Conservation (phyloP, 768 basidiomycete species). For the Rubroboletus pulcherrimus region DNA sequence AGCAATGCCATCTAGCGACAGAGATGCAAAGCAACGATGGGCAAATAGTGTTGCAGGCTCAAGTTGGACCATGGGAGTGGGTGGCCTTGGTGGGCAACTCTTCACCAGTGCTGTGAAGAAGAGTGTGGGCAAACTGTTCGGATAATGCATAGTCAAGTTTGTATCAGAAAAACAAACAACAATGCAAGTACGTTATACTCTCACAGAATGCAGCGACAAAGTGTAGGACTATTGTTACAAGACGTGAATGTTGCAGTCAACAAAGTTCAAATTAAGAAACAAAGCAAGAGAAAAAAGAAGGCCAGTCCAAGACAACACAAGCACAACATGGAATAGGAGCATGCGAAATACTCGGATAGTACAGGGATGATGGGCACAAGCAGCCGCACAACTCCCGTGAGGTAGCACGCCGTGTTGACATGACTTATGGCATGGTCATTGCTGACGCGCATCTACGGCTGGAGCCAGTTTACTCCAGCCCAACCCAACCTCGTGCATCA, state of each 20-base stretch:
- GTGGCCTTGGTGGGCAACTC: constrained; percentile 82
- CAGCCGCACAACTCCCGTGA: constrained; percentile 8
- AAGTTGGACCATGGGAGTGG: constrained; percentile 68
- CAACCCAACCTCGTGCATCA: constrained; percentile 79
- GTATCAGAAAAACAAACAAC: constrained; percentile 9
- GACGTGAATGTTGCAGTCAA: constrained; percentile 25
- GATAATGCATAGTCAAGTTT: constrained; percentile 28
- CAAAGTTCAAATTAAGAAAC: constrained; percentile 12
- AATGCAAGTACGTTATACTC: constrained; percentile 5
- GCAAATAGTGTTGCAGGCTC: constrained; percentile 69
- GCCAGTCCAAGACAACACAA: constrained; percentile 25
- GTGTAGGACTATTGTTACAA: constrained; percentile 30
- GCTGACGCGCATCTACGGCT: constrained; percentile 2
- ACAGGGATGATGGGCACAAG: constrained; percentile 16
- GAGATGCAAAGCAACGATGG: constrained; percentile 93
- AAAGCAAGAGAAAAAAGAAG: background rate
- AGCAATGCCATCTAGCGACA: constrained; percentile 49
- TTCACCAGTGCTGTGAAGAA: constrained; percentile 79
- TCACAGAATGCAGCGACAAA: constrained; percentile 11
- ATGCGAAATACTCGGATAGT: constrained; percentile 21
- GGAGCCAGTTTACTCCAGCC: constrained; percentile 37
- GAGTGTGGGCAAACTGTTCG: constrained; percentile 74
- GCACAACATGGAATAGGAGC: constrained; percentile 21
- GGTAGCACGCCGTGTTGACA: constrained; percentile 7
- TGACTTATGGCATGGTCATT: constrained; percentile 8